Base-by-base conservation (phyloP, 2,329 filamentous ascomycete genomes). In the Metarhizium humberi region DNA sequence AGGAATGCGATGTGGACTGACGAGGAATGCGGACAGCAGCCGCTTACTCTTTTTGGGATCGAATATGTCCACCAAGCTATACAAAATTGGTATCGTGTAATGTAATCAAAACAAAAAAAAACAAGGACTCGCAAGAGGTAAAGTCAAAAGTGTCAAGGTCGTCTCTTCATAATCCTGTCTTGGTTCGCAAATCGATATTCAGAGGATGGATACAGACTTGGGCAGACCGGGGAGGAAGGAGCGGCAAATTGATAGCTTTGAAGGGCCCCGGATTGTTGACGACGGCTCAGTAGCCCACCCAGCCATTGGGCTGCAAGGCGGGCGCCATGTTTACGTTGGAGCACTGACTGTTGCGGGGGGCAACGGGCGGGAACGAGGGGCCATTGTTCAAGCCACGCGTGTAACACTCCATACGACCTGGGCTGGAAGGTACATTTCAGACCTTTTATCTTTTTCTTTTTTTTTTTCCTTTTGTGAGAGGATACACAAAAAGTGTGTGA, bases 21-120 rank as follows among this genome's bases (percentile, higher is more conserved):
- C 46, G 58, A 62, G 65, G 63, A 69, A 66, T 68, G 69, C 67
- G 66, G 69, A 63, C 63, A 56, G 64, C 64, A 29, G 61, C 65
- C 67, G 66, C 68, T 61, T 57, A 62, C 64, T 62, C 61, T 40
- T 54, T 62, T 34, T 34, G 32, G 10, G 10, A 3, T 8, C 49
- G n/a, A 11, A 14, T 10, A 32, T n/a, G 29, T 34, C 10, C 45
- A 25, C 20, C 10, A 14, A 20, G 45, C 42, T 11, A 18, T 18
- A 4, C 8, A 45, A 16, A 11, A 45, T 16, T 14, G 40, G 11
- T 14, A 42, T 42, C n/a, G 13, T 18, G 40, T 16, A 20, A 18
- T 10, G 11, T 8, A 18, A 45, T 43, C 18, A 30, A n/a, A n/a
- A 47, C 30, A 40, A n/a, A 25, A 43, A 52, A 20, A 40, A 38